phyloP scores from a whole-genome alignment of 306 rosid genomes.

The Fagus sylvatica region DNA sequence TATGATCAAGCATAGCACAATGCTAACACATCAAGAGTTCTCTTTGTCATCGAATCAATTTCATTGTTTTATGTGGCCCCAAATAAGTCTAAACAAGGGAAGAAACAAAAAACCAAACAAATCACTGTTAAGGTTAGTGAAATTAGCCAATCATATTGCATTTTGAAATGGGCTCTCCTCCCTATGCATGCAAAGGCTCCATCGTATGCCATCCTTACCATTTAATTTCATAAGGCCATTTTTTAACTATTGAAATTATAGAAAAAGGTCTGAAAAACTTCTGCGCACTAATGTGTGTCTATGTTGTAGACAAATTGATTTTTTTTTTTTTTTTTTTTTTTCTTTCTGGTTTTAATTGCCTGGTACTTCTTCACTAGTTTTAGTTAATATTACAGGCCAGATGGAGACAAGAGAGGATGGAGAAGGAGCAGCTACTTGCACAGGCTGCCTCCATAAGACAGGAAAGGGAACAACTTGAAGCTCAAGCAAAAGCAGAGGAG shows the following conservation, averaged over 20 bases:
- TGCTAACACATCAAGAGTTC: neutral
- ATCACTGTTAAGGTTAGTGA: neutral
- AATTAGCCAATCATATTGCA: neutral
- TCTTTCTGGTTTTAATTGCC: slow-evolving; percentile 1
- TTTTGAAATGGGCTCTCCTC: neutral
- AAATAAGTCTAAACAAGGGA: neutral
- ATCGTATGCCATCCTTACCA: neutral
- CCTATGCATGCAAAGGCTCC: neutral
- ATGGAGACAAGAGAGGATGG: slow-evolving; percentile 44
- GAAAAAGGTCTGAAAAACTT: neutral
- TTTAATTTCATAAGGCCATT: neutral
- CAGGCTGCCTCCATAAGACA: slow-evolving; percentile 45
- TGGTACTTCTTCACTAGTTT: slow-evolving; percentile 14
- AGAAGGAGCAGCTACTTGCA: slow-evolving; percentile 45
- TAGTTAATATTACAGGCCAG: slow-evolving; percentile 43
- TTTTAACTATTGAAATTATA: neutral
- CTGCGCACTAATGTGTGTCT: slow-evolving; percentile 16
- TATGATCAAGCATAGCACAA: too few relatives aligned
- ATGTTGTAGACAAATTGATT: neutral
- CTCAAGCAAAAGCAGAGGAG: slow-evolving; percentile 40
- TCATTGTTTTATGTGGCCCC: neutral
- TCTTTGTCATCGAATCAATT: neutral
- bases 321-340: neutral
- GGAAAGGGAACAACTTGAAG: slow-evolving; percentile 46
- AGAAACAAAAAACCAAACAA: neutral